Conservation (phyloP, 495 filamentous ascomycete species). For the Aspergillus heteromorphus region DNA sequence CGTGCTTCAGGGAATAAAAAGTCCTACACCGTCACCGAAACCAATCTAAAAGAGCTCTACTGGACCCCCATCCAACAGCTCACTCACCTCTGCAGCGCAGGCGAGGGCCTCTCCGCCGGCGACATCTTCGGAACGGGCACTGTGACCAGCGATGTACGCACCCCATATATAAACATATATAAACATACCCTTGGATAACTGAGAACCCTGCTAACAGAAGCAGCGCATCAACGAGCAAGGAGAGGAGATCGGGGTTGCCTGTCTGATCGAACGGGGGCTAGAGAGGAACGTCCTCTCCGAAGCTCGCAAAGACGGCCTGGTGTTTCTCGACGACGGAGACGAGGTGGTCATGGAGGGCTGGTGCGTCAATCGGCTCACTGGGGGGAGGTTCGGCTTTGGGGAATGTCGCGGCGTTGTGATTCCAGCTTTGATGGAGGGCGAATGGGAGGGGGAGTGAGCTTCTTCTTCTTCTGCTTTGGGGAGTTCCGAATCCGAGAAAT, state of each 20-base stretch:
- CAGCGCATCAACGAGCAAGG: slow-evolving; percentile 11
- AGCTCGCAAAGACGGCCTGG: slow-evolving; percentile 2
- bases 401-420: slow-evolving; percentile 17
- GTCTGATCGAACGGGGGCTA: slow-evolving; percentile 16
- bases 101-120: slow-evolving; percentile 16
- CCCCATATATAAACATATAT: not conserved
- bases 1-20: slow-evolving; percentile 16
- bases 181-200: not conserved
- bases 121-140: slow-evolving; percentile 27
- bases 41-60: slow-evolving; percentile 22
- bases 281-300: slow-evolving; percentile 4
- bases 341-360: slow-evolving; percentile 23
- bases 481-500: no score
- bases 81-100: slow-evolving; percentile 16
- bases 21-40: slow-evolving; percentile 12
- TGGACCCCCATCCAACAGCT: slow-evolving; percentile 25
- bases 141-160: slow-evolving; percentile 15
- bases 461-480: no score
- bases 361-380: slow-evolving; percentile 12
- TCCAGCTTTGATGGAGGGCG: slow-evolving; percentile 6
- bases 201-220: not conserved
- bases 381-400: slow-evolving; percentile 17
- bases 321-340: slow-evolving; percentile 21
- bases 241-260: slow-evolving; percentile 15
- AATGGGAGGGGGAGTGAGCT: not conserved